Evolutionary conservation across 1,139 yeast genomes (phyloP).

Genomic region (Saccharomyces hybrid): DNA sequence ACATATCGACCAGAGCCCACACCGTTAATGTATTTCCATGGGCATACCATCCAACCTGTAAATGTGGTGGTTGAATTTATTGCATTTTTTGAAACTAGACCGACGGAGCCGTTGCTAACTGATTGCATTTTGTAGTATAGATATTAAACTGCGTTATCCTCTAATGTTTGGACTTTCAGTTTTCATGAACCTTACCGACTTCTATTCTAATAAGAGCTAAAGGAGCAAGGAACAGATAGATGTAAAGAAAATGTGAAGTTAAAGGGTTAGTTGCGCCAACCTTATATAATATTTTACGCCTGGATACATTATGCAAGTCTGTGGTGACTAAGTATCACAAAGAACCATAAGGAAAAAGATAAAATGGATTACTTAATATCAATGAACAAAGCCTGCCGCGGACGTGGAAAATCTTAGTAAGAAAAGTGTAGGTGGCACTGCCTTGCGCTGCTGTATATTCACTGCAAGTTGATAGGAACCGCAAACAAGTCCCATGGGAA

Average conservation of each 20-base stretch:
- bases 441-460: not conserved
- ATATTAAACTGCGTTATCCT: not conserved
- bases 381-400: not conserved
- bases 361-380: not conserved
- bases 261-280: not conserved
- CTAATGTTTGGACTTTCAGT: not conserved
- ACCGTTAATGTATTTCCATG: not conserved
- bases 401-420: not conserved
- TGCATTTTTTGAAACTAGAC: not conserved
- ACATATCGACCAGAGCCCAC: constrained; percentile 12
- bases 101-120: not conserved
- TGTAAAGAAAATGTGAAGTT: too few relatives aligned
- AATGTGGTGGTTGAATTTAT: not conserved
- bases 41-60: not conserved
- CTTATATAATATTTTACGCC: not conserved
- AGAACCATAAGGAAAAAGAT: not conserved
- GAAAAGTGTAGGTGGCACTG: not conserved
- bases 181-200: too few relatives aligned
- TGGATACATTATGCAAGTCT: not conserved
- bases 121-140: not conserved
- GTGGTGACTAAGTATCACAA: not conserved
- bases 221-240: too few relatives aligned
- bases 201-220: too few relatives aligned
- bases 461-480: not conserved
- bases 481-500: not conserved